phyloP scores from a whole-genome alignment of 345 rosid genomes.

The Microthlaspi erraticum region DNA sequence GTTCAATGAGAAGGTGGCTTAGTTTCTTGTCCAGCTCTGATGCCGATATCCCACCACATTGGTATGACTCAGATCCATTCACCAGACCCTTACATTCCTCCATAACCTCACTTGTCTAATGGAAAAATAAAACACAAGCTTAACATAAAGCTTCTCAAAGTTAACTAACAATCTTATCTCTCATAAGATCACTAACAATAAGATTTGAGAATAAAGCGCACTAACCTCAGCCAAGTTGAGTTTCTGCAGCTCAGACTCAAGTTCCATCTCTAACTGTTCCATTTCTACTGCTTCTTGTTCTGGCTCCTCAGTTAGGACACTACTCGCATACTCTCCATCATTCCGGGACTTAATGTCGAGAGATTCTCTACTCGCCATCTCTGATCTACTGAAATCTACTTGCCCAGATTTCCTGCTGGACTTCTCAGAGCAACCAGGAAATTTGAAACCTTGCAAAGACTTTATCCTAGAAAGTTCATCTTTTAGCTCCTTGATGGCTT shows the following conservation, averaged over 20 bases:
- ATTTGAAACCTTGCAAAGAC: slow-evolving; percentile 43
- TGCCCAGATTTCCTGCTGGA: slow-evolving; percentile 31
- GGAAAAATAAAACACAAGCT: background rate
- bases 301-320: slow-evolving; percentile 83
- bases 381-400: slow-evolving; percentile 32
- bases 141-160: background rate
- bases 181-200: too few species aligned
- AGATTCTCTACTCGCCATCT: slow-evolving; percentile 38
- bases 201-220: background rate
- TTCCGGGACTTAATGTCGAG: slow-evolving; percentile 44
- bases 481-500: slow-evolving; percentile 70
- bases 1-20: slow-evolving; percentile 69
- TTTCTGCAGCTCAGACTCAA: slow-evolving; percentile 80
- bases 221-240: slow-evolving; percentile 58
- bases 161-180: too few species aligned
- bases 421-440: slow-evolving; percentile 38
- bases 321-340: slow-evolving; percentile 71
- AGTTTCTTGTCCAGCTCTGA: slow-evolving; percentile 74
- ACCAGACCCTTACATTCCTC: slow-evolving; percentile 45
- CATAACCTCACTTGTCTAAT: slow-evolving; percentile 28
- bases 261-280: slow-evolving; percentile 80
- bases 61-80: slow-evolving; percentile 49
- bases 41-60: slow-evolving; percentile 66
- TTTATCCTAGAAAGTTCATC: slow-evolving; percentile 63
- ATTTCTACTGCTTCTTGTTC: slow-evolving; percentile 63